Base-by-base conservation (phyloP, 2,329 filamentous ascomycete genomes). In the Zelopaecilomyces penicillatus region DNA sequence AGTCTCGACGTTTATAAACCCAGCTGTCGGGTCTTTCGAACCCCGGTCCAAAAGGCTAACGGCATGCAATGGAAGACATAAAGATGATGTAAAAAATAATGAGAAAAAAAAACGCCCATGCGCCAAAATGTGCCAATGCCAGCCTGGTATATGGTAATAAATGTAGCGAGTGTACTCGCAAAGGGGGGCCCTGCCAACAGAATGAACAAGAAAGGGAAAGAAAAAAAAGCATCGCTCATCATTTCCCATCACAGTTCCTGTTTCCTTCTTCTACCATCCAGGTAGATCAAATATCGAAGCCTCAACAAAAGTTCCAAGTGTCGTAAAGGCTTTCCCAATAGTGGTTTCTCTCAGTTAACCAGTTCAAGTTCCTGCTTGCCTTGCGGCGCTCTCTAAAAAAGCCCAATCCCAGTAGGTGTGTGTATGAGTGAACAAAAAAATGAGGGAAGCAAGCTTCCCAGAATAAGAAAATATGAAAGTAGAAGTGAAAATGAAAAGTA, bases 331-430 rank as follows among this genome's bases (percentile, higher is more conserved):
- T 46, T 54, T 53, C 53, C 54, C 56, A 61, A 57, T 54, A 59
- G 58, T 61, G 52, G 55, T 53, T 54, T 51, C 44, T 49, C 40
- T 45, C 43, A 45, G 37, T 43, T 30, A 41, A 43, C 37, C 37
- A 37, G 29, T 39, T 33, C 39, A 29, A 44, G 36, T 41, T 19
- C 45, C 41, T 33, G 42, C 35, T 34, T 55, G 65, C 68, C 66
- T 70, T 56, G 66, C 65, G 65, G 65, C 65, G 53, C 61, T 60
- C 58, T 67, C 59, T 67, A 51, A 62, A 51, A 53, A 30, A 19
- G 19, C 48, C 58, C 62, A 55, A 61, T 55, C 50, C 60, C 56
- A 57, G 59, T 55, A 57, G 59, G 62, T 58, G 57, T 62, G 50
- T 43, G 44, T 42, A 47, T 43, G 40, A 50, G 45, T 44, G 51